Base-by-base conservation (phyloP, 164 flowering plant genomes). In the Sextonia rubra region DNA sequence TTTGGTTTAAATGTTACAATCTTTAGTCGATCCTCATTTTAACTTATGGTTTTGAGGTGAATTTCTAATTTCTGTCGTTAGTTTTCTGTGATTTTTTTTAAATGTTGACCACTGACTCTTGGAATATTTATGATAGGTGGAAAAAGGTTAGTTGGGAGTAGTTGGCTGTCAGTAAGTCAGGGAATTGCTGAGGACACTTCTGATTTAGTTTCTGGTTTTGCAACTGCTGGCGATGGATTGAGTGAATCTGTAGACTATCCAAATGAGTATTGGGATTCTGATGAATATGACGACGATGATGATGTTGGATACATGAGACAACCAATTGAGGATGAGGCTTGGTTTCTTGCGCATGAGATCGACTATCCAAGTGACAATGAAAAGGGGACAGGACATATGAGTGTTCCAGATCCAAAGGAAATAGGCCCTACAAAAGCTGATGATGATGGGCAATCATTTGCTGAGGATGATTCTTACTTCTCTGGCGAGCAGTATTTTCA, bases 291-390 rank as follows among this genome's bases (percentile, higher is more conserved):
- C 44, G 98, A 93, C 64, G 98, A 95, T 74, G 98, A 91, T 29
- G 98, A 96, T 79, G 94, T 90, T 73, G 99, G 99, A 63, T 93
- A 93, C 82, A 91, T 85, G 87, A 86, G 99, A 75, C 98, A 96
- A 80, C 97, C 97, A 66, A 96, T 96, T 78, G 99, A 96, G 83
- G 98, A 96, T 77, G 98, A 96, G 80, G 74, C 97, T 52, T 96
- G 99, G 99, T 96, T 96, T 86, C 77, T 96, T 77, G 97, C 98
- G 49, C 98, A 93, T 87, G 99, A 96, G 84, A 91, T 96, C 81
- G 99, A 96, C 80, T 93, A 96, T 72, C 99, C 98, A 60, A 96
- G 97, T 80, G 98, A 96, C 77, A 93, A 91, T 80, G 99, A 93
- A 70, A 96, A 93, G 83, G 97, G 92, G 58, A 85, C 87, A 4